Conservation (phyloP, 1,284 basidiomycete species). For the Microbotryomycetes sp. region DNA sequence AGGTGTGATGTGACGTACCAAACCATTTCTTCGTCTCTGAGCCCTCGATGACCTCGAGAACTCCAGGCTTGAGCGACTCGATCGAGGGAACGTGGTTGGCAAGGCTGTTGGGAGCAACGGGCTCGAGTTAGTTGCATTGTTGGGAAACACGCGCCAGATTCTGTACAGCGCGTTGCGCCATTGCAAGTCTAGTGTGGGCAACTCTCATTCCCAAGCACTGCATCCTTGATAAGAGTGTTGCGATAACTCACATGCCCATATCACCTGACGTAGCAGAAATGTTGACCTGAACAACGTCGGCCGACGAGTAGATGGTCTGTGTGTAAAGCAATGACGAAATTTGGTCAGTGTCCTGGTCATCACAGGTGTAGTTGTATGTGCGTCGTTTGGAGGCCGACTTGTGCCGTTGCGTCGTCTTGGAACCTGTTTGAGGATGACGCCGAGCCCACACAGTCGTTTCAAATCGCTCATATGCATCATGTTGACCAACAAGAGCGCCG, state of each 20-base stretch:
- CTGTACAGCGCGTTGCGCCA: too few species aligned
- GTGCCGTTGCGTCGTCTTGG: too few species aligned
- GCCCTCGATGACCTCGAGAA: conserved; percentile 85
- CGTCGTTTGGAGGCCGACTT: neutral
- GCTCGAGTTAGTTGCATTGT: neutral
- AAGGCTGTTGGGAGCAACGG: conserved; percentile 45
- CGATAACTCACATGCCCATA: conserved; percentile 67
- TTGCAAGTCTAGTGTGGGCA: too few species aligned
- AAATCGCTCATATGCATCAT: neutral
- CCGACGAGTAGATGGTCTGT: conserved; percentile 76
- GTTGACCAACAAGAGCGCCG: neutral
- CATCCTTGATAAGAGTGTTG: too few species aligned
- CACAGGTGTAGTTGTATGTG: neutral
- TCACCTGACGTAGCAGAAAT: conserved; percentile 88
- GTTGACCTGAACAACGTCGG: conserved; percentile 90
- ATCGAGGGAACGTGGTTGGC: conserved; percentile 93
- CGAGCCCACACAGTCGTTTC: neutral
- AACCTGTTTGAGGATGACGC: too few species aligned
- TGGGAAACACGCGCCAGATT: too few species aligned
- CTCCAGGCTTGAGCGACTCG: conserved; percentile 83
- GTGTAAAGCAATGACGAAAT: neutral
- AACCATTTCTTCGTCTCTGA: conserved; percentile 84
- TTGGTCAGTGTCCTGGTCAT: too few species aligned
- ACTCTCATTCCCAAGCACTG: too few species aligned
- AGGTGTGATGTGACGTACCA: conserved; percentile 54